Base-by-base conservation (phyloP, 345 rosid species). In the Carallia pectinifolia region DNA sequence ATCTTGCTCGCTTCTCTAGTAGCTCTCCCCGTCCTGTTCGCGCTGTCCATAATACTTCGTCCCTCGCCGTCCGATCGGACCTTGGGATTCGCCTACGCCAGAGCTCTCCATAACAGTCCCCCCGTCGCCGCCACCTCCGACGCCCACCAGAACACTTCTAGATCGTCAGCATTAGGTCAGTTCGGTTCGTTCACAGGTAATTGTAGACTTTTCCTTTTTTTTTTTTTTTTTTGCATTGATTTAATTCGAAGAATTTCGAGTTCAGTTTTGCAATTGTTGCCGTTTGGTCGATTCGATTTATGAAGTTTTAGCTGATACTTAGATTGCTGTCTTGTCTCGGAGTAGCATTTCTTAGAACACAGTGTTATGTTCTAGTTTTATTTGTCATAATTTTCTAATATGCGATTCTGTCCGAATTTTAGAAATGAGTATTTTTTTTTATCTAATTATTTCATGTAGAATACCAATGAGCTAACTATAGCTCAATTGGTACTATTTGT, bases 201-300 rank as follows among this genome's bases (percentile, higher is more conserved):
- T 84, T 74, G 77, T 75, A 80, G 81, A 67, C 77, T 72, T 72
- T 37, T 23, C 30, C 58, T 10, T 6, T 39, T 12, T n/a, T 5
- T 55, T 61, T 74, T 7, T 12, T 70, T 17, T 29, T 23, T 53
- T 55, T 76, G 38, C 67, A 63, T 4, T 23, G 23, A 23, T 23
- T 71, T 66, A 8, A 16, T 40, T 38, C 3, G 12, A 29, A 54
- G n/a, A 61, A 13, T 19, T 76, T 31, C 67, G 68, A 6, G 67
- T 12, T 10, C 50, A 44, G 50, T 66, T 18, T 16, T 40, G 17
- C 6, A 12, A 29, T 54, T 44, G 3, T 44, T 44, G 1, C 16
- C 12, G 50, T 44, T 44, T 44, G 50, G 4, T 44, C 13, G 50
- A 44, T 12, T 44, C 50, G 50, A 44, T 12, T 44, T 0, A 5